Evolutionary conservation across 805 yeast genomes (phyloP).

Genomic region (Lipomyces sp.): DNA sequence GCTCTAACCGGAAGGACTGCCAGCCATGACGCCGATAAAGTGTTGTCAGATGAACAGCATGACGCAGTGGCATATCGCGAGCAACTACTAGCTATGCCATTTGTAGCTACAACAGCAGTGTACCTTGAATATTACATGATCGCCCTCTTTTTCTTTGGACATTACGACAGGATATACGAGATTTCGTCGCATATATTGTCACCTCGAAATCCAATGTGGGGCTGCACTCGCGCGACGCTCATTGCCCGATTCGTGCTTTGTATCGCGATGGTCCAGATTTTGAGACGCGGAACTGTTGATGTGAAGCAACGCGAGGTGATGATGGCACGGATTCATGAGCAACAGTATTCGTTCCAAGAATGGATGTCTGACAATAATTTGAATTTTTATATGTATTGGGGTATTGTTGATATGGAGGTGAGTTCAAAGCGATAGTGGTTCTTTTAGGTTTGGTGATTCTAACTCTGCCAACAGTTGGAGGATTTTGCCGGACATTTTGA

Average conservation of each 20-base stretch:
- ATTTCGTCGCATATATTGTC: slow-evolving; percentile 17
- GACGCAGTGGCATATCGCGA: slow-evolving; percentile 26
- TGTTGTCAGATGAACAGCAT: slow-evolving; percentile 29
- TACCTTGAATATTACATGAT: slow-evolving; percentile 20
- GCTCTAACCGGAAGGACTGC: slow-evolving; percentile 19
- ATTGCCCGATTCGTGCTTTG: slow-evolving; percentile 18
- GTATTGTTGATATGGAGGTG: slow-evolving; percentile 24
- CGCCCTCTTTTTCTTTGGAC: slow-evolving; percentile 26
- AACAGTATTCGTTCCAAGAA: slow-evolving; percentile 5
- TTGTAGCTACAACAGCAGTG: slow-evolving; percentile 18
- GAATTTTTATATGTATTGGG: slow-evolving; percentile 17
- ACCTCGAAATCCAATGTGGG: neutral
- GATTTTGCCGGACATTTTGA: slow-evolving; percentile 25
- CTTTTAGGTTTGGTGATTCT: neutral
- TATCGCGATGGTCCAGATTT: slow-evolving; percentile 20
- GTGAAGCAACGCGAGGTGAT: slow-evolving; percentile 22
- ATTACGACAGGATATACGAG: slow-evolving; percentile 18
- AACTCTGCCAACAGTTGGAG: slow-evolving; percentile 21
- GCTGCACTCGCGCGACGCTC: slow-evolving; percentile 17
- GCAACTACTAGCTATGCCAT: slow-evolving; percentile 5
- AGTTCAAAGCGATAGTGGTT: neutral
- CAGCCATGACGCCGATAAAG: slow-evolving; percentile 5
- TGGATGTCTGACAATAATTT: slow-evolving; percentile 8
- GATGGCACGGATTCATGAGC: slow-evolving; percentile 27
- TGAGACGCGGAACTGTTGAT: neutral